These are phyloP conservation scores for Lentinula aciculospora DNA, from an alignment of 768 basidiomycete genomes.

Conservation along the genomic window DNA sequence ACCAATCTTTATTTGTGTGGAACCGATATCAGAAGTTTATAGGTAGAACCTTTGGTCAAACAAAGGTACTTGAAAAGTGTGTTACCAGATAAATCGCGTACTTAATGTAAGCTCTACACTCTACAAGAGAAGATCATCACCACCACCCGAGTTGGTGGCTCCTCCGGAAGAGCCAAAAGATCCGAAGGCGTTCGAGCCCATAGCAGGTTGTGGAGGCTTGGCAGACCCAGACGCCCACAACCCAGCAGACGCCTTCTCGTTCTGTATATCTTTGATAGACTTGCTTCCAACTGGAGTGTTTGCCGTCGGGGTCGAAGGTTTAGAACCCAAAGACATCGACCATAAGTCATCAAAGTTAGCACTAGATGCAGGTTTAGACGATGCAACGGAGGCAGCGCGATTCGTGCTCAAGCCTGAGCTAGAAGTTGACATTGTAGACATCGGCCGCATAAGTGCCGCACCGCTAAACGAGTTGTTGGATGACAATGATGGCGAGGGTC, in stretches of 20 bases:
- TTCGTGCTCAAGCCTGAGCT: constrained; percentile 11
- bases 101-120: no score
- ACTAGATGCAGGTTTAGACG: constrained; percentile 25
- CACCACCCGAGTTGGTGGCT: constrained; percentile 19
- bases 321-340: constrained; percentile 69
- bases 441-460: constrained; percentile 23
- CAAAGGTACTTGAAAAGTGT: no score
- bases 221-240: constrained; percentile 59
- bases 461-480: constrained; percentile 24
- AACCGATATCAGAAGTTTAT: no score
- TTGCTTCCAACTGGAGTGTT: not conserved
- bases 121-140: constrained; percentile 38
- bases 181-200: constrained; percentile 22
- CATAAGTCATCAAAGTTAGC: constrained; percentile 87
- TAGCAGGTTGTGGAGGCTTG: constrained; percentile 8
- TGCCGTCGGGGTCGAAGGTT: constrained; percentile 25
- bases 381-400: constrained; percentile 14
- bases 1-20: no score
- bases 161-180: constrained; percentile 17
- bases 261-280: constrained; percentile 7
- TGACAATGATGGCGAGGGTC: constrained; percentile 30
- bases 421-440: constrained; percentile 14
- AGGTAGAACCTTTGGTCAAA: not conserved
- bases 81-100: no score
- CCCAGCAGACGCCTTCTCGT: constrained; percentile 39